Evolutionary conservation across 768 basidiomycete species (phyloP).

Genomic region (Leucosporidium creatinivorum): DNA sequence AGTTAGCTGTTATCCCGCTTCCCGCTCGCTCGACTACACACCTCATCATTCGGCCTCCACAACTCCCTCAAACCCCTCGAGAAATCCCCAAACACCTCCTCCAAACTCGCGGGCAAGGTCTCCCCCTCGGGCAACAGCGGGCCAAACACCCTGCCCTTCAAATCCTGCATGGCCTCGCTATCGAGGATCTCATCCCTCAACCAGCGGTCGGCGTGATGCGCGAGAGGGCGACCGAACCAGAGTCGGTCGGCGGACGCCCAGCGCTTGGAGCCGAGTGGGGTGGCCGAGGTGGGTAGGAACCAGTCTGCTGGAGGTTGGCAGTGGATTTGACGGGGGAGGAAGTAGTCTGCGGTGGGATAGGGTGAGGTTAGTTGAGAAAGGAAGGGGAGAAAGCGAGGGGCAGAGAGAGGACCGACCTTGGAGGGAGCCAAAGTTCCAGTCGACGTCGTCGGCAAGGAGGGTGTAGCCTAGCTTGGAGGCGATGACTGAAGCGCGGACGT

Average conservation of each 20-base stretch:
- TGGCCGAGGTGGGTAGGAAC: constrained; percentile 12
- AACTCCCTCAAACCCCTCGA: constrained; percentile 17
- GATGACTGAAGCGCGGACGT: constrained; percentile 21
- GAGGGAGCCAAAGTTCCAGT: constrained; percentile 25
- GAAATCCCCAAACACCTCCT: constrained; percentile 24
- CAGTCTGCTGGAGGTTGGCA: constrained; percentile 28
- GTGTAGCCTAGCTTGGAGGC: constrained; percentile 30
- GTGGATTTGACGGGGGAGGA: constrained; percentile 26
- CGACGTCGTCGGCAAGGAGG: constrained; percentile 26
- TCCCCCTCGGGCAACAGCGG: constrained; percentile 25
- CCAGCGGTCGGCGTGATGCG: constrained; percentile 19
- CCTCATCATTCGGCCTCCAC: constrained; percentile 29
- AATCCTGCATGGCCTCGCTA: constrained; percentile 1
- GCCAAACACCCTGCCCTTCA: neutral
- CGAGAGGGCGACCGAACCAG: constrained; percentile 9
- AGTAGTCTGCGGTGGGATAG: constrained; percentile 7
- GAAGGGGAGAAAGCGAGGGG: too few relatives aligned
- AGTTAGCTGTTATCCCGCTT: too few relatives aligned
- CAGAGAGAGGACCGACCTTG: neutral
- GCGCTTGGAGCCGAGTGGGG: constrained; percentile 4
- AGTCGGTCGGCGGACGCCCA: constrained; percentile 26
- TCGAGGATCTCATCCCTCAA: constrained; percentile 30
- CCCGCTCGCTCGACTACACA: too few relatives aligned
- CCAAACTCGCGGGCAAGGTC: constrained; percentile 14
- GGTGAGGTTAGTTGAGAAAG: too few relatives aligned